Conservation (phyloP, 495 filamentous ascomycete species). For the Pseudotulostoma volvatum region DNA sequence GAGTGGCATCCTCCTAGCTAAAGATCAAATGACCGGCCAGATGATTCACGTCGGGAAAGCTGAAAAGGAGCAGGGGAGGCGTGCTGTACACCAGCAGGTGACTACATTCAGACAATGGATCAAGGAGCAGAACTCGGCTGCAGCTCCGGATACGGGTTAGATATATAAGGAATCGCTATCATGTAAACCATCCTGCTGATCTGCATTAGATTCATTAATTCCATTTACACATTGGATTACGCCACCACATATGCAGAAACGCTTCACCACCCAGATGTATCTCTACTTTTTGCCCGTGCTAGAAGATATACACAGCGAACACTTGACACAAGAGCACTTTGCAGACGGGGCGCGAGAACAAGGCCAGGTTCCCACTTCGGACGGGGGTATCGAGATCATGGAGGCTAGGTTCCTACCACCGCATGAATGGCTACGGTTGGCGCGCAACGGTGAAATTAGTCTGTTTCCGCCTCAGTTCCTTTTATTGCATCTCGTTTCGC, state of each 20-base stretch:
- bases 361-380: constrained; percentile 47
- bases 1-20: constrained; percentile 73
- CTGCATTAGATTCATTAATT: constrained; percentile 38
- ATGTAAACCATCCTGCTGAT: neutral
- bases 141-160: constrained; percentile 49
- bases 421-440: constrained; percentile 47
- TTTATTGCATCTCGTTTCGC: constrained; percentile 48
- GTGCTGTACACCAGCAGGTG: constrained; percentile 44
- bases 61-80: constrained; percentile 47
- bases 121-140: constrained; percentile 37
- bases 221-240: constrained; percentile 92
- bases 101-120: constrained; percentile 55
- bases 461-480: constrained; percentile 85
- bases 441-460: constrained; percentile 48
- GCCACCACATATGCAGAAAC: constrained; percentile 47
- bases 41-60: constrained; percentile 42
- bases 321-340: constrained; percentile 15
- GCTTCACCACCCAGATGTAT: constrained; percentile 94
- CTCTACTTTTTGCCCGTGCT: constrained; percentile 74
- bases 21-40: constrained; percentile 22
- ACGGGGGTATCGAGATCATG: constrained; percentile 76
- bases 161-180: constrained; percentile 2
- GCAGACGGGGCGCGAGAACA: constrained; percentile 22
- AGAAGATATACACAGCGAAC: no score
- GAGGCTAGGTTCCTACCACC: constrained; percentile 61